phyloP scores from a whole-genome alignment of 495 filamentous ascomycete species.

The Penicillium nucicola region DNA sequence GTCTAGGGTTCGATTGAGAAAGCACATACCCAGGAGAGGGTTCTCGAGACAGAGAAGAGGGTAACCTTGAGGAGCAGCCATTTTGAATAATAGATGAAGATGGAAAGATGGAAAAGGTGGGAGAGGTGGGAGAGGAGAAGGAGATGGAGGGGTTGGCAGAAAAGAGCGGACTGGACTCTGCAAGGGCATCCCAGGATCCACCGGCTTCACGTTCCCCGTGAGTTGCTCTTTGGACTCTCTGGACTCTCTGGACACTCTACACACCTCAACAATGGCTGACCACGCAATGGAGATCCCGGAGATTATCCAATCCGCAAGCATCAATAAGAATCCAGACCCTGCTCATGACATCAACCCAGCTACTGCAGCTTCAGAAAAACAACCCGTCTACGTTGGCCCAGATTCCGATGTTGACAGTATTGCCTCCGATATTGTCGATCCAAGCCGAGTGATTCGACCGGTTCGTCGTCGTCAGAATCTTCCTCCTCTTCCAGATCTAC shows the following conservation, averaged over 20 bases:
- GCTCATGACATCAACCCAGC: constrained; percentile 77
- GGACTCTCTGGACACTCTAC: too few relatives aligned
- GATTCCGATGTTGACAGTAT: constrained; percentile 47
- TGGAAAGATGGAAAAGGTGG: constrained; percentile 1
- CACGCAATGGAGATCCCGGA: constrained; percentile 62
- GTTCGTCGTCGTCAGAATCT: constrained; percentile 54
- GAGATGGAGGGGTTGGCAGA: constrained; percentile 27
- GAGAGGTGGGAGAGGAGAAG: constrained; percentile 16
- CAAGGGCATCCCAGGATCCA: constrained; percentile 8
- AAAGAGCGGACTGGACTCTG: constrained; percentile 15
- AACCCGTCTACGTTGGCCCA: constrained; percentile 41
- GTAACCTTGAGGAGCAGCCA: constrained; percentile 73
- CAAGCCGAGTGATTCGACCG: constrained; percentile 54
- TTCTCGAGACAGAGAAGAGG: constrained; percentile 91
- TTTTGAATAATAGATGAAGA: constrained; percentile 36
- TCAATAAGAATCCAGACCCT: constrained; percentile 65
- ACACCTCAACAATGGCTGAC: constrained; percentile 31
- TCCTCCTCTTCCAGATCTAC: constrained; percentile 85
- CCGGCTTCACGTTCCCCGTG: background rate
- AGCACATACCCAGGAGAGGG: constrained; percentile 78
- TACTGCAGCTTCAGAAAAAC: constrained; percentile 62
- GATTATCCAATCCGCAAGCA: constrained; percentile 73
- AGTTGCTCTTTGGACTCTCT: background rate
- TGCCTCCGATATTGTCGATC: constrained; percentile 42
- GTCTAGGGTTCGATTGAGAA: constrained; percentile 1